Evolutionary conservation across 371 early-diverging fungal species (phyloP), one percentile per base, ranked within the genome.

Genomic region (Dinochytrium kinnereticum): DNA sequence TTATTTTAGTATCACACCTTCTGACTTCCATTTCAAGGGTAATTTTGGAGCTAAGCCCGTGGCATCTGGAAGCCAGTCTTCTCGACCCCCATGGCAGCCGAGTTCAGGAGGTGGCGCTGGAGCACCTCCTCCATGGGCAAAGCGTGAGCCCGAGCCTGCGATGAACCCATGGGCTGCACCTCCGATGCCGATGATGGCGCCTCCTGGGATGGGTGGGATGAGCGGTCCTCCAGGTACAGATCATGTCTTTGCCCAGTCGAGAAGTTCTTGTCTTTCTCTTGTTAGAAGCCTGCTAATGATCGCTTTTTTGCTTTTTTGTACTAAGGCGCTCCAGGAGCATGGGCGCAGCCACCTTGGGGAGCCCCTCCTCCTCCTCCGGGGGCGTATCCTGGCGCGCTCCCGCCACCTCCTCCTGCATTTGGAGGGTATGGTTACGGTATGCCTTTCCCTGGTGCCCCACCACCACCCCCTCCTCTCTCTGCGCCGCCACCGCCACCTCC

Each of bases 361-460:
- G 69, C 68, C 2, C 72, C 72, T n/a, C 73, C 73, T 31, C 75
- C 75, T 21, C 75, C 75, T n/a, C 74, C 74, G 21, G 44, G 7
- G 24, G 19, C 28, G 26, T 30, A 24, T 44, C 26, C 65, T 33
- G 31, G 13, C 36, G 28, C 74, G 31, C 69, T 69, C 15, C 68
- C 74, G 38, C 74, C 74, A 7, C 74, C 74, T 15, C 26, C 61
- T 44, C n/a, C n/a, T n/a, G n/a, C n/a, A n/a, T n/a, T n/a, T n/a
- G n/a, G n/a, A n/a, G 50, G 50, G 50, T 49, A 49, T n/a, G 50
- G 50, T 17, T 59, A 59, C 30, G 15, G 15, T 17, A 13, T 15
- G 19, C 15, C 59, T 13, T 15, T 30, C 21, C 10, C 64, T 64
- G 21, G 39, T 13, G 37, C 64, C 24, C 64, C 64, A 10, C 64